A percentile compares a stretch with the other conserved stretches of the same genome.
Conservation (phyloP, 2,329 filamentous ascomycete species). For the Alternaria metachromatica region DNA sequence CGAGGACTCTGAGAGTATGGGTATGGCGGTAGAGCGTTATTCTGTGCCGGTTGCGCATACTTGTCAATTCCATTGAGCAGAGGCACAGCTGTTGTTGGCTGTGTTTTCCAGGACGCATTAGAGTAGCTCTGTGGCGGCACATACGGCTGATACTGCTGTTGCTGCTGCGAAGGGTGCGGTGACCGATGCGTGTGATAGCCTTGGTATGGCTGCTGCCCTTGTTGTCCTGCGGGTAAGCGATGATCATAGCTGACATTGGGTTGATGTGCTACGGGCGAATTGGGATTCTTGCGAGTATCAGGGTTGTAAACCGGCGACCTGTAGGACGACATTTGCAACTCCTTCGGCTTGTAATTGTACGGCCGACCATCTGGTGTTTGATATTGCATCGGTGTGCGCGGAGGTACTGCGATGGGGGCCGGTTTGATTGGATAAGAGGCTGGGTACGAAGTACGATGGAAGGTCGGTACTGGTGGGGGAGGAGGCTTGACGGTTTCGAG, state of each 20-base stretch:
- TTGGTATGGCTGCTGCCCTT: constrained; percentile 27
- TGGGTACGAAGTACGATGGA: constrained; percentile 39
- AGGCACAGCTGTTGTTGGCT: constrained; percentile 30
- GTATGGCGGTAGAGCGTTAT: constrained; percentile 32
- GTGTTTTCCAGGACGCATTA: constrained; percentile 30
- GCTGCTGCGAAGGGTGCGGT: constrained; percentile 22
- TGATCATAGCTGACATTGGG: constrained; percentile 47
- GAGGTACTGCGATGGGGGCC: constrained; percentile 37
- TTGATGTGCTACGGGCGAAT: constrained; percentile 48
- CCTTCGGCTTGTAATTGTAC: constrained; percentile 46
- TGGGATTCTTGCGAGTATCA: constrained; percentile 45
- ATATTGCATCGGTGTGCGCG: constrained; percentile 43
- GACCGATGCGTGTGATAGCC: constrained; percentile 29
- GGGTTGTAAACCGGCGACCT: constrained; percentile 42
- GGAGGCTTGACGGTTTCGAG: constrained; percentile 67
- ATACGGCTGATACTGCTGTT: constrained; percentile 36
- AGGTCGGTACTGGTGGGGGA: constrained; percentile 37
- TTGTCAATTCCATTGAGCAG: constrained; percentile 32
- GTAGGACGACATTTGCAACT: constrained; percentile 28
- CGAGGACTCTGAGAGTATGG: constrained; percentile 30
- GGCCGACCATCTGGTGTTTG: constrained; percentile 30
- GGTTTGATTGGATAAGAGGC: constrained; percentile 57
- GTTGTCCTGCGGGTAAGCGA: constrained; percentile 31
- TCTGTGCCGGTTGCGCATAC: constrained; percentile 32
- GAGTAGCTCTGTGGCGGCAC: constrained; percentile 35